Percentiles rank a stretch among this genome's conserved stretches.
phyloP scores from a whole-genome alignment of 306 rosid species.

The Arachis hypogaea region DNA sequence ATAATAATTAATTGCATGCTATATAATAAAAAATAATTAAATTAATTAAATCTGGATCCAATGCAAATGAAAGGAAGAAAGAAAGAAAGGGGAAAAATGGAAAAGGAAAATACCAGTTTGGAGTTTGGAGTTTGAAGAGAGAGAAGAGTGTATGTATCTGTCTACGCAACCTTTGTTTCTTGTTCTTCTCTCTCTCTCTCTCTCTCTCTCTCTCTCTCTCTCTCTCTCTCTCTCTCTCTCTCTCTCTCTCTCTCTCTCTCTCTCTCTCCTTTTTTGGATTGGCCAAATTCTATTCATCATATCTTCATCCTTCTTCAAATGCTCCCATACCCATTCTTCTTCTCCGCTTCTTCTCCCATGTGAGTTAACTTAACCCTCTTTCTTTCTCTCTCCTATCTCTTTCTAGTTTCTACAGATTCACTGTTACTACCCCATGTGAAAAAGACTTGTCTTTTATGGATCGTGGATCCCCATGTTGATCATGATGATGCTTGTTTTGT shows the following conservation, averaged over 20 bases:
- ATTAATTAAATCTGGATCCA: too few relatives aligned
- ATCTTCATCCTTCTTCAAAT: conserved; percentile 15
- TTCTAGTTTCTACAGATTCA: not conserved
- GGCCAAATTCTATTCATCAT: not conserved
- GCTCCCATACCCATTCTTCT: conserved; percentile 34
- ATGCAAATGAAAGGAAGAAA: too few relatives aligned
- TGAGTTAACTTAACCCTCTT: conserved; percentile 27
- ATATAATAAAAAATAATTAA: too few relatives aligned
- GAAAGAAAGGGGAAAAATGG: too few relatives aligned
- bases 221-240: too few relatives aligned
- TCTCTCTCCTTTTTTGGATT: not conserved
- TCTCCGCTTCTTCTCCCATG: conserved; percentile 34
- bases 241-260: too few relatives aligned
- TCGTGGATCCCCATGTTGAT: conserved; percentile 29
- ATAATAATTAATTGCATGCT: too few relatives aligned
- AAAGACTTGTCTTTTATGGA: conserved; percentile 17
- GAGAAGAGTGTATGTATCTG: not conserved
- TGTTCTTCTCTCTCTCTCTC: not conserved
- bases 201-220: too few relatives aligned
- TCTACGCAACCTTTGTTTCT: conserved; percentile 51
- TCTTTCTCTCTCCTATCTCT: conserved; percentile 17
- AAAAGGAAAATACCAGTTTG: too few relatives aligned
- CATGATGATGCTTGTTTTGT: not conserved
- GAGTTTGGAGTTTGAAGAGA: too few relatives aligned
- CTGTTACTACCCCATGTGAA: conserved; percentile 25